A percentile compares a stretch with the other conserved stretches of the same genome.
Conservation (phyloP, 768 basidiomycete species). For the Russula brevipes region DNA sequence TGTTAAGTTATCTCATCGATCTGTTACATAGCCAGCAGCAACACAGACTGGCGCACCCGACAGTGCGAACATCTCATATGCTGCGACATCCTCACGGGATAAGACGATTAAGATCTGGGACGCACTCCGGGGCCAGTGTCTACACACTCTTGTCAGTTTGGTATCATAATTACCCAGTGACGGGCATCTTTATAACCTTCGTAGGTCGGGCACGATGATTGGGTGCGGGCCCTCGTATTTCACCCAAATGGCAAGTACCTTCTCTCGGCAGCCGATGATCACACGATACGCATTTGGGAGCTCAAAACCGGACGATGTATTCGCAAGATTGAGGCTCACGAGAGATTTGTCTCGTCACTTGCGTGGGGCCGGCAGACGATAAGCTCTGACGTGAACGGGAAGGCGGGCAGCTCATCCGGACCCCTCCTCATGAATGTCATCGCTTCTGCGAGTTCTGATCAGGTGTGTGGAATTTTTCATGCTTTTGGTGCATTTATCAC, state of each 20-base stretch:
- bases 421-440: slow-evolving; percentile 24
- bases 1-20: not conserved
- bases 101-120: slow-evolving; percentile 56
- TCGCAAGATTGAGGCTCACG: slow-evolving; percentile 26
- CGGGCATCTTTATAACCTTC: not conserved
- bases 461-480: slow-evolving; percentile 13
- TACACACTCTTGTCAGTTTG: slow-evolving; percentile 42
- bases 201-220: slow-evolving; percentile 47
- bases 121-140: slow-evolving; percentile 42
- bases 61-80: slow-evolving; percentile 36
- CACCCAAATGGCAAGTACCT: slow-evolving; percentile 54
- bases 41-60: slow-evolving; percentile 32
- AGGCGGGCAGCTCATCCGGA: slow-evolving; percentile 16
- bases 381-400: slow-evolving; percentile 18
- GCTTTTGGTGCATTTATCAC: not conserved
- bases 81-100: slow-evolving; percentile 50
- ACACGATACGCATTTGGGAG: slow-evolving; percentile 56
- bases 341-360: slow-evolving; percentile 23
- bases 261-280: slow-evolving; percentile 54
- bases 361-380: slow-evolving; percentile 25
- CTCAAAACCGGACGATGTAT: slow-evolving; percentile 47
- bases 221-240: slow-evolving; percentile 54
- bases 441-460: slow-evolving; percentile 24
- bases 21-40: slow-evolving; percentile 25
- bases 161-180: not conserved